These are phyloP conservation scores for Panicum hallii DNA, from an alignment of 202 grass and related monocot genomes.

Conservation along the genomic window DNA sequence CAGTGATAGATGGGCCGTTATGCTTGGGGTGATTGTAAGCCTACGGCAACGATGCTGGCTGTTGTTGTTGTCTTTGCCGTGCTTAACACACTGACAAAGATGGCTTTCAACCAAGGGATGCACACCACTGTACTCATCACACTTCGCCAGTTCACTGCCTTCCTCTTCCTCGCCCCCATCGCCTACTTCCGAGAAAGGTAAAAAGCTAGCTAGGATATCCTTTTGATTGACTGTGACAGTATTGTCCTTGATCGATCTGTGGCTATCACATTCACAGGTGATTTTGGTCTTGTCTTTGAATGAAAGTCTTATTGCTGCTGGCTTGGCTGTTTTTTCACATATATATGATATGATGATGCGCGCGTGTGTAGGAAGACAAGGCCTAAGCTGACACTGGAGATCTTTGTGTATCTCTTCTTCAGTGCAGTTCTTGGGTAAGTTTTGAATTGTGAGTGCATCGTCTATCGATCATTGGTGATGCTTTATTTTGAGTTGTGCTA, in stretches of 20 bases:
- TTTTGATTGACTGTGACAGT: too few relatives aligned
- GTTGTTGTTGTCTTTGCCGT: constrained; percentile 65
- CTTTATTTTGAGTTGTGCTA: not conserved
- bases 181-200: constrained; percentile 82
- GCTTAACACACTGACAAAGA: constrained; percentile 76
- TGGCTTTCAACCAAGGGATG: constrained; percentile 71
- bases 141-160: constrained; percentile 70
- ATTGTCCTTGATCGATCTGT: too few relatives aligned
- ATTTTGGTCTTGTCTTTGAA: too few relatives aligned
- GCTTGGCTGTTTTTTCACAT: too few relatives aligned
- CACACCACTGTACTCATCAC: constrained; percentile 67
- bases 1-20: constrained; percentile 5
- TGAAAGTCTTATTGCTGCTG: too few relatives aligned
- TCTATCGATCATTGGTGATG: not conserved
- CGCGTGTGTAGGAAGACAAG: constrained; percentile 66
- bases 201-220: too few relatives aligned
- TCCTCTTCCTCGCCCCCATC: constrained; percentile 72
- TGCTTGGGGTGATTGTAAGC: constrained; percentile 38
- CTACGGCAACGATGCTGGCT: constrained; percentile 49
- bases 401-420: constrained; percentile 80
- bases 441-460: not conserved
- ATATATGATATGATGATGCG: too few relatives aligned
- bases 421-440: constrained; percentile 73
- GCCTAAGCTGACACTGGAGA: constrained; percentile 76
- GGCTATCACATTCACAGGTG: too few relatives aligned